Base-by-base conservation (phyloP, 495 filamentous ascomycete species). In the Hypomontagnella monticulosa region DNA sequence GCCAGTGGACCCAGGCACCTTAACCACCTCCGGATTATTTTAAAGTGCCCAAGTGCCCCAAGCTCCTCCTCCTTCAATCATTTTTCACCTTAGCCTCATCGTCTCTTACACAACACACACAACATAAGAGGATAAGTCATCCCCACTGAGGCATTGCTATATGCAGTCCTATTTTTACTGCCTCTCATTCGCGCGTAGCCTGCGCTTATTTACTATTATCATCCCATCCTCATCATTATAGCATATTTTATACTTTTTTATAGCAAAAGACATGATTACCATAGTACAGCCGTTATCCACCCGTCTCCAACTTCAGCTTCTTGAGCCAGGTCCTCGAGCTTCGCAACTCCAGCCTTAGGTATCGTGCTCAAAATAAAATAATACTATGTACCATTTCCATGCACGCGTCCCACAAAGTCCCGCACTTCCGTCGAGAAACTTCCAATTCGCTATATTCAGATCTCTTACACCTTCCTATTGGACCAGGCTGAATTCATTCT, bases 81-180 rank as follows among this genome's bases (percentile, higher is more conserved):
- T 38, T 44, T 27, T 46, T 41, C 36, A 23, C 4, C 16, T 41
- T 48, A 47, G 18, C 5, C 33, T 57, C 14, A 27, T 56, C 33
- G 16, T 57, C 43, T 9, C 19, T 6, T 50, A 50, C 20, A 43
- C 6, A 43, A 16, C 15, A 43, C 12, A 50, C 36, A 37, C 20
- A 36, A 36, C 9, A 47, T 12, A 14, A 11, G 12, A 27, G 12
- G 19, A 32, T 27, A 27, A 27, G 23, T 18, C 27, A 47, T 52
- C 37, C 14, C 37, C 54, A 55, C 37, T 36, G 58, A 41, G 65
- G 65, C 65, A 53, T 51, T 67, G 63, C 40, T 20, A 4, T 20
- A 53, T 57, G 54, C 64, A 57, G 9, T 50, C 36, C 59, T 68
- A 62, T 68, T 59, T 63, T 63, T 68, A 41, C 50, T 56, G 19